phyloP scores from a whole-genome alignment of 2,329 filamentous ascomycete species.

The Aphanoascus verrucosus region DNA sequence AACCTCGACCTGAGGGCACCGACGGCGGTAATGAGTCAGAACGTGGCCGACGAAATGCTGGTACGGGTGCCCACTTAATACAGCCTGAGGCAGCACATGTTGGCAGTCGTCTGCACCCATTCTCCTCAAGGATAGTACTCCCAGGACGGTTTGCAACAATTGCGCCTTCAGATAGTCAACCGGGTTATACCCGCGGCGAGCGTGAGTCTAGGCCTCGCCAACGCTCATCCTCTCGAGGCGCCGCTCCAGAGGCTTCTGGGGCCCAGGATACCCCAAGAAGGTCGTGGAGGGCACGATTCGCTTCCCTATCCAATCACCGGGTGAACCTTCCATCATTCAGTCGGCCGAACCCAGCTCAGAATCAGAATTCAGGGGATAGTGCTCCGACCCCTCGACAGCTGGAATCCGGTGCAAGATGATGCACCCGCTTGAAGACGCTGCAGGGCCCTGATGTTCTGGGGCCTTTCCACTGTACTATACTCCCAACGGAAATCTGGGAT shows the following conservation, averaged over 20 bases:
- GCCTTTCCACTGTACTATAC: background rate
- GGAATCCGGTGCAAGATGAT: conserved; percentile 14
- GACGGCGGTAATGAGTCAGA: conserved; percentile 11
- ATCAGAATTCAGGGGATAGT: background rate
- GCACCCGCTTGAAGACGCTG: background rate
- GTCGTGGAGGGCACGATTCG: conserved; percentile 13
- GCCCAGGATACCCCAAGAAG: background rate
- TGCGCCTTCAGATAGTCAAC: conserved; percentile 21
- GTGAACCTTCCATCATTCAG: conserved; percentile 8
- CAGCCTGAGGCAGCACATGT: conserved; percentile 28
- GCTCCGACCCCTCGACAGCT: conserved; percentile 15
- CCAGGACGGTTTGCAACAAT: conserved; percentile 29
- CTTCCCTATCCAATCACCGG: background rate
- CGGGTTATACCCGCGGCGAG: conserved; percentile 18
- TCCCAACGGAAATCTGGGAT: background rate
- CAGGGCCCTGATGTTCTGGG: background rate
- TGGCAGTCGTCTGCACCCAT: conserved; percentile 24
- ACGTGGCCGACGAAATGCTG: conserved; percentile 17
- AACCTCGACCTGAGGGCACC: conserved; percentile 58
- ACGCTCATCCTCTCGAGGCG: background rate
- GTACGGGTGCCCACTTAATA: conserved; percentile 20
- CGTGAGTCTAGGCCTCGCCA: conserved; percentile 15
- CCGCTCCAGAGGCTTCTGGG: background rate
- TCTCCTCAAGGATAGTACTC: conserved; percentile 28
- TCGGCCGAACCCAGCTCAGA: background rate